Conservation (phyloP, 257 asterid genomes). For the Rubia yunnanensis region DNA sequence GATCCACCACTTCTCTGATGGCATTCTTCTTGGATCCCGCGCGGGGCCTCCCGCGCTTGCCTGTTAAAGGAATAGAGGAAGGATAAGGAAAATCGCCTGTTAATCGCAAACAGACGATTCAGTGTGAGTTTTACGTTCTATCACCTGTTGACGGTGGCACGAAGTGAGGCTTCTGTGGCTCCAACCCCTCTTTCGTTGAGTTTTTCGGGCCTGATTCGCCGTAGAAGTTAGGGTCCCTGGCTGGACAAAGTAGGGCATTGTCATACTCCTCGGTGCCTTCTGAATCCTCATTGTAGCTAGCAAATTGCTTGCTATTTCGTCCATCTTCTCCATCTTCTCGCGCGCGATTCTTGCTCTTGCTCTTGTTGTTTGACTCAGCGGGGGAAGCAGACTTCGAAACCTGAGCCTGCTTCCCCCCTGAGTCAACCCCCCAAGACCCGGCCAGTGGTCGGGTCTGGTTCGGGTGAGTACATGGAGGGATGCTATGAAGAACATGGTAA, state of each 20-base stretch:
- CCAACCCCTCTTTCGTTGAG: slow-evolving; percentile 15
- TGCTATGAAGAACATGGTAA: background rate
- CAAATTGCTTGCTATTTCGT: slow-evolving; percentile 34
- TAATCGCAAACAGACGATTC: no score
- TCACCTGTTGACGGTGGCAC: slow-evolving; percentile 33
- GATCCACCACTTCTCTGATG: slow-evolving; percentile 22
- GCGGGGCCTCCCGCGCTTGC: slow-evolving; percentile 28
- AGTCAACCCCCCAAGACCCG: background rate
- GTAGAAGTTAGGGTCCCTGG: slow-evolving; percentile 46
- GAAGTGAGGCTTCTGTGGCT: background rate
- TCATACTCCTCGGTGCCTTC: slow-evolving; percentile 37
- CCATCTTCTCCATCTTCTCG: slow-evolving; percentile 18
- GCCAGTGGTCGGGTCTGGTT: background rate
- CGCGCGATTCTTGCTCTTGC: slow-evolving; percentile 7
- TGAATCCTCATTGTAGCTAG: slow-evolving; percentile 21
- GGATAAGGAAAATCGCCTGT: no score
- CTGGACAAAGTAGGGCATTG: slow-evolving; percentile 48
- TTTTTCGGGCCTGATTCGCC: slow-evolving; percentile 7
- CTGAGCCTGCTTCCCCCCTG: background rate
- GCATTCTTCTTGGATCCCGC: slow-evolving; percentile 4
- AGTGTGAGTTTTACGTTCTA: no score
- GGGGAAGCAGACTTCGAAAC: background rate
- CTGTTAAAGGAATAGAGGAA: no score
- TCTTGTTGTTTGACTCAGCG: background rate
- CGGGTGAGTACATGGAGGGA: background rate